phyloP scores from a whole-genome alignment of 2,329 filamentous ascomycete genomes.

The Pseudogymnoascus sp. region DNA sequence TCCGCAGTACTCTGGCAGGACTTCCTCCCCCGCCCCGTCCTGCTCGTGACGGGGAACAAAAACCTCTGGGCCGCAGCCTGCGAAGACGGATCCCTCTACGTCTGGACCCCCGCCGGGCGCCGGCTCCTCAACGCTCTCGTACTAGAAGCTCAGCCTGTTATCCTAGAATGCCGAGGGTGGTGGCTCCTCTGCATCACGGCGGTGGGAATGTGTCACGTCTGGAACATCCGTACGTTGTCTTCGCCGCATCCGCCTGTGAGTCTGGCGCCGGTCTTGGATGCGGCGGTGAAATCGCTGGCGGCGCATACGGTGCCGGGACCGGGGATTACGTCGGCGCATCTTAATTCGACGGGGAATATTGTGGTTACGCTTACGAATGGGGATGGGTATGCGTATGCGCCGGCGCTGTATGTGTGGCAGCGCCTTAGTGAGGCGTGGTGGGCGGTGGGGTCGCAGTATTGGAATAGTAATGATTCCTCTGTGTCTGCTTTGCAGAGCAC shows the following conservation, averaged over 20 bases:
- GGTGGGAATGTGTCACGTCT: constrained; percentile 82
- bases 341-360: constrained; percentile 80
- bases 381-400: constrained; percentile 85
- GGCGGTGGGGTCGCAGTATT: constrained; percentile 96
- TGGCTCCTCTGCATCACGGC: constrained; percentile 88
- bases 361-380: constrained; percentile 90
- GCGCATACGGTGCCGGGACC: constrained; percentile 69
- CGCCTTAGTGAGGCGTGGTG: constrained; percentile 96
- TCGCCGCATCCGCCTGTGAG: constrained; percentile 86
- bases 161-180: constrained; percentile 80
- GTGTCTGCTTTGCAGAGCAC: constrained; percentile 71
- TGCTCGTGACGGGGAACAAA: constrained; percentile 85
- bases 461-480: constrained; percentile 93
- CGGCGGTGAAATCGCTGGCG: constrained; percentile 70
- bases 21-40: constrained; percentile 74
- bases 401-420: constrained; percentile 84
- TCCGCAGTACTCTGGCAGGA: constrained; percentile 86
- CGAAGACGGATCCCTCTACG: constrained; percentile 82
- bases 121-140: constrained; percentile 77
- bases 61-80: constrained; percentile 89
- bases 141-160: constrained; percentile 85
- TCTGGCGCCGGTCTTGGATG: constrained; percentile 78
- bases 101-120: constrained; percentile 87
- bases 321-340: constrained; percentile 78
- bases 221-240: constrained; percentile 77